phyloP scores from a whole-genome alignment of 176 grass and related monocot species.

The Juncus effusus region DNA sequence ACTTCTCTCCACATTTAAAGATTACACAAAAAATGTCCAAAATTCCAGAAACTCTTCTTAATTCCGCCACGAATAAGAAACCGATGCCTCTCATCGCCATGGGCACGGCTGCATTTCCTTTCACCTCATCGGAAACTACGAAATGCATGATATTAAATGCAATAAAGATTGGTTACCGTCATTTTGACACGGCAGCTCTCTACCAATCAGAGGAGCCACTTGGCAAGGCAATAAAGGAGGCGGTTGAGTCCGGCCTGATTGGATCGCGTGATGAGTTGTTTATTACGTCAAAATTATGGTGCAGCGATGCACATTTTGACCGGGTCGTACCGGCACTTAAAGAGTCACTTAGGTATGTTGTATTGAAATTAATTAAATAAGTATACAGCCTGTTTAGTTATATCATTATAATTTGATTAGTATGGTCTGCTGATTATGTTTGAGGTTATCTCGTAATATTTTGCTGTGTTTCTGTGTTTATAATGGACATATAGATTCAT shows the following conservation, averaged over 20 bases:
- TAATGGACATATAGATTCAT: not conserved
- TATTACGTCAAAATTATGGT: constrained; percentile 33
- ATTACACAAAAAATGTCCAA: not conserved
- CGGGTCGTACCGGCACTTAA: constrained; percentile 17
- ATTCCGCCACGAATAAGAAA: constrained; percentile 5
- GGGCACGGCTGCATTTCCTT: constrained; percentile 2
- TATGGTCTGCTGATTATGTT: not conserved
- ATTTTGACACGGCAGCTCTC: constrained; percentile 25
- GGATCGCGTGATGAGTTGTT: constrained; percentile 22
- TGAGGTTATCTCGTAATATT: not conserved
- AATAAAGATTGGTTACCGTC: constrained; percentile 26
- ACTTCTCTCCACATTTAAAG: no score
- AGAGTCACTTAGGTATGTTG: constrained; percentile 9
- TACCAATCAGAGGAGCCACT: constrained; percentile 16
- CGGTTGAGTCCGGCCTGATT: constrained; percentile 4
- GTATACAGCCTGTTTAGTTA: not conserved
- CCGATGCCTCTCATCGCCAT: constrained; percentile 14
- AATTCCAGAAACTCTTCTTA: constrained; percentile 17
- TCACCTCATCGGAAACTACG: not conserved
- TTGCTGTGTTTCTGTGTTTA: not conserved
- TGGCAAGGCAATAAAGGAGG: constrained; percentile 22
- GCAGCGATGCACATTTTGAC: constrained; percentile 19
- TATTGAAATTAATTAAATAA: no score
- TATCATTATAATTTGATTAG: not conserved
- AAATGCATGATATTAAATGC: not conserved